Percentiles rank a stretch among this genome's conserved stretches.
Evolutionary conservation across 805 yeast genomes (phyloP).

Genomic region (Cyberlindnera veronae): DNA sequence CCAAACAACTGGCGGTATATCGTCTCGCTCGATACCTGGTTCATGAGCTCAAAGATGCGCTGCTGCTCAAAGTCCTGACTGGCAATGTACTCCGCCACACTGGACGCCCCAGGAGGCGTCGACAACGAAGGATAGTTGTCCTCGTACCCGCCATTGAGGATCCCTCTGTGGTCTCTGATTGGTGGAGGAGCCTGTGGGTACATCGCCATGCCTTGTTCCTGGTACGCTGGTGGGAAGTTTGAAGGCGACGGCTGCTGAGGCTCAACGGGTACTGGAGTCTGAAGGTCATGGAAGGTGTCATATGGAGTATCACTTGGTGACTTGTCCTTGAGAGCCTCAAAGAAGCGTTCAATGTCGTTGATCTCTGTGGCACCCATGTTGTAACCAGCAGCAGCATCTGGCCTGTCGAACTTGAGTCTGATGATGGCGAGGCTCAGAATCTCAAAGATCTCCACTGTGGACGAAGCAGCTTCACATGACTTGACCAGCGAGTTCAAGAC

Average conservation of each 20-base stretch:
- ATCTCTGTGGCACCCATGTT: constrained; percentile 12
- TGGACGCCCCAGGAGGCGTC: constrained; percentile 20
- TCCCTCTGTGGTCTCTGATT: constrained; percentile 6
- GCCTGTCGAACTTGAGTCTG: constrained; percentile 43
- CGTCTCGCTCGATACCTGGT: constrained; percentile 53
- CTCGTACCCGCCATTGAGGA: constrained; percentile 7
- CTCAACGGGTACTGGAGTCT: constrained; percentile 13
- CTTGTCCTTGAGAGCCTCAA: constrained; percentile 22
- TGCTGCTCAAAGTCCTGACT: constrained; percentile 44
- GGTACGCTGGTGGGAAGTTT: not conserved
- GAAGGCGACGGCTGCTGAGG: constrained; percentile 6
- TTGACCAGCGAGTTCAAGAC: constrained; percentile 61
- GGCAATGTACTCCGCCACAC: constrained; percentile 1
- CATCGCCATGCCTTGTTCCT: not conserved
- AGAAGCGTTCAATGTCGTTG: constrained; percentile 26
- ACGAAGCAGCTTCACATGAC: constrained; percentile 74
- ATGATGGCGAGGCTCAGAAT: constrained; percentile 69
- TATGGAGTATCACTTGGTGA: constrained; percentile 13
- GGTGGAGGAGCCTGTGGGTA: constrained; percentile 1
- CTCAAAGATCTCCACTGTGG: constrained; percentile 69
- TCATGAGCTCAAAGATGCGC: constrained; percentile 55
- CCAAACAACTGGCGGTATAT: constrained; percentile 68
- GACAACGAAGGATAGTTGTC: constrained; percentile 23
- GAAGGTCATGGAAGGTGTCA: constrained; percentile 15
- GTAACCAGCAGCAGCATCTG: constrained; percentile 1